These are phyloP conservation scores for Trichoderma reesei DNA, from an alignment of 495 filamentous ascomycete genomes.

Conservation along the genomic window DNA sequence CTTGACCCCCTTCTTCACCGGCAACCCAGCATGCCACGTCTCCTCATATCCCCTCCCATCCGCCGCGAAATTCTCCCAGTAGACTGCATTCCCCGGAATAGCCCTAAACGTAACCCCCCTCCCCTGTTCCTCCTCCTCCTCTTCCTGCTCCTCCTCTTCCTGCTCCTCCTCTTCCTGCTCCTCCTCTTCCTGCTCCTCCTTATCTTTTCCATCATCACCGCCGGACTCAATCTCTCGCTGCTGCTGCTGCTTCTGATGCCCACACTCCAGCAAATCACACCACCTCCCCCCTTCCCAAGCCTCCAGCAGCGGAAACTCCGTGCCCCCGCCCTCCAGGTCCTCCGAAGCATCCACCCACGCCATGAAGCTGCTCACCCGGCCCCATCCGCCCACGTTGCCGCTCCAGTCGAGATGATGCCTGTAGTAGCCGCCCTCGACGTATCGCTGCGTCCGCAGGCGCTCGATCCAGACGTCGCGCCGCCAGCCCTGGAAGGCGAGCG, in stretches of 20 bases:
- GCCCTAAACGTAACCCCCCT: slow-evolving; percentile 31
- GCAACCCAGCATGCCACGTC: slow-evolving; percentile 40
- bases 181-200: slow-evolving; percentile 9
- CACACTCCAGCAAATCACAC: slow-evolving; percentile 37
- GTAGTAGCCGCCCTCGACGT: slow-evolving; percentile 31
- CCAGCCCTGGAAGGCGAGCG: slow-evolving; percentile 37
- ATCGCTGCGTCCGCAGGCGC: slow-evolving; percentile 34
- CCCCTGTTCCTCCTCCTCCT: slow-evolving; percentile 12
- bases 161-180: slow-evolving; percentile 1
- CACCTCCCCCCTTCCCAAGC: slow-evolving; percentile 23
- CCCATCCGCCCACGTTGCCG: slow-evolving; percentile 30
- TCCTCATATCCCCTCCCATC: slow-evolving; percentile 36
- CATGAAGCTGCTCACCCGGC: slow-evolving; percentile 39
- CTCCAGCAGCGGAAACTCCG: slow-evolving; percentile 32
- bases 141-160: neutral
- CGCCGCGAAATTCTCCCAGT: slow-evolving; percentile 40
- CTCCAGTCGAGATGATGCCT: slow-evolving; percentile 40
- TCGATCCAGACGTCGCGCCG: slow-evolving; percentile 35
- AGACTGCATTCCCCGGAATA: slow-evolving; percentile 36
- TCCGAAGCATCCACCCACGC: slow-evolving; percentile 30
- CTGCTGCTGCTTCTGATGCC: neutral
- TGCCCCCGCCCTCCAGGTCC: slow-evolving; percentile 32
- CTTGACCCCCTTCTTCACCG: slow-evolving; percentile 33
- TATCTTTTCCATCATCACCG: neutral
- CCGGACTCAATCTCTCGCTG: too few relatives aligned